Conservation (phyloP, 176 grass and related monocot species). For the Oryza glumipatula region DNA sequence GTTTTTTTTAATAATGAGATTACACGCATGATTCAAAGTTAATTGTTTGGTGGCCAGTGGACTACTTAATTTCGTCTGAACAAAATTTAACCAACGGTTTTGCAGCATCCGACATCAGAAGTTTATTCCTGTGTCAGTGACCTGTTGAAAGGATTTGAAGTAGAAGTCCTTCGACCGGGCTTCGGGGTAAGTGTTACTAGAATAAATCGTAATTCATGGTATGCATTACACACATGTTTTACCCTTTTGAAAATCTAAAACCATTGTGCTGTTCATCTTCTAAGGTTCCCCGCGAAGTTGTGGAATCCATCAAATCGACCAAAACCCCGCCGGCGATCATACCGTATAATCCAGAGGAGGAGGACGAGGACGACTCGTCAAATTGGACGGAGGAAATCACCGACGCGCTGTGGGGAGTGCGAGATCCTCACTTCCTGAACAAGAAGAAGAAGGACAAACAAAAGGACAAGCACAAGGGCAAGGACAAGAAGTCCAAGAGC, state of each 20-base stretch:
- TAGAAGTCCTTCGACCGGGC: constrained; percentile 56
- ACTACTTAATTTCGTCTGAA: not conserved
- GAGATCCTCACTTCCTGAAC: constrained; percentile 37
- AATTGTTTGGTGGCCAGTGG: not conserved
- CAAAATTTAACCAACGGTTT: not conserved
- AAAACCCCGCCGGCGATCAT: constrained; percentile 56
- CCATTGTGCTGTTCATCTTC: not conserved
- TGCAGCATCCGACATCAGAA: constrained; percentile 61
- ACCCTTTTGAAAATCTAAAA: not conserved
- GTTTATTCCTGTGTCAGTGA: constrained; percentile 69
- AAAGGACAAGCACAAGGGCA: constrained; percentile 44
- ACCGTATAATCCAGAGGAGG: constrained; percentile 39
- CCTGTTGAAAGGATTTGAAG: constrained; percentile 72
- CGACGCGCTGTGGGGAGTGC: constrained; percentile 52
- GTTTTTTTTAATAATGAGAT: too few relatives aligned
- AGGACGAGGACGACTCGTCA: constrained; percentile 1
- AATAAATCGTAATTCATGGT: not conserved
- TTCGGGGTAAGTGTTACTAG: constrained; percentile 62
- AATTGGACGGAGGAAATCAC: constrained; percentile 63
- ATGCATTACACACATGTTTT: not conserved
- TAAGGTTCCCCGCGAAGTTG: constrained; percentile 36
- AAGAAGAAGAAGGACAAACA: constrained; percentile 73
- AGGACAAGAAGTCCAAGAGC: constrained; percentile 52
- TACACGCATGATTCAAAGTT: too few relatives aligned
- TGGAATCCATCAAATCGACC: constrained; percentile 33